Conservation (phyloP, 2,329 filamentous ascomycete genomes). For the Xenoacremonium recifei region DNA sequence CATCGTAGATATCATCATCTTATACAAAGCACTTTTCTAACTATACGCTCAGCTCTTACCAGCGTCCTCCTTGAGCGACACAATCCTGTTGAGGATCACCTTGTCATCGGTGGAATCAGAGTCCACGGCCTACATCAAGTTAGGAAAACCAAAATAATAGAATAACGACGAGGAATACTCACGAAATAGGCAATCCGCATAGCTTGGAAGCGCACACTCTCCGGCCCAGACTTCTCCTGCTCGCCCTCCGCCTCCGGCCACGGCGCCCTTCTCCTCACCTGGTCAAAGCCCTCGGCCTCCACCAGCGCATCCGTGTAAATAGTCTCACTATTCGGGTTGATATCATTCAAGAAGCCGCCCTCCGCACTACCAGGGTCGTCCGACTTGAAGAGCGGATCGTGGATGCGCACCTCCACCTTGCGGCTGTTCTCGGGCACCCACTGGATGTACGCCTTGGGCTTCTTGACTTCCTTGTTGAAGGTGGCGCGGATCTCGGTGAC, state of each 20-base stretch:
- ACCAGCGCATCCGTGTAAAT: constrained; percentile 77
- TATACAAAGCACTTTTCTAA: too few species aligned
- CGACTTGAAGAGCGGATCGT: constrained; percentile 83
- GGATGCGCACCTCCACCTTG: constrained; percentile 72
- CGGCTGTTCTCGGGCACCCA: constrained; percentile 74
- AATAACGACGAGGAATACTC: constrained; percentile 29
- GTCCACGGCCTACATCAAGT: constrained; percentile 58
- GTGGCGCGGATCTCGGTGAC: constrained; percentile 63
- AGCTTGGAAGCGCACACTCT: constrained; percentile 85
- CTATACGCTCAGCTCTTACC: constrained; percentile 47
- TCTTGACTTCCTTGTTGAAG: constrained; percentile 65
- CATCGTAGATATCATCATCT: not conserved
- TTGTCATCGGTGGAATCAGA: constrained; percentile 72
- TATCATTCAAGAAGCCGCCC: constrained; percentile 78
- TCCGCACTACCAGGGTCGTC: constrained; percentile 76
- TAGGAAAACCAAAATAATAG: too few species aligned
- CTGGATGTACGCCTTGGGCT: constrained; percentile 83
- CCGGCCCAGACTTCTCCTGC: constrained; percentile 61
- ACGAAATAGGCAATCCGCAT: constrained; percentile 85
- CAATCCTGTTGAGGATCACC: constrained; percentile 83
- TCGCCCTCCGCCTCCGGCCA: constrained; percentile 81
- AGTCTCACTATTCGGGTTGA: constrained; percentile 81
- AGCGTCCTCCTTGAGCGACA: constrained; percentile 80
- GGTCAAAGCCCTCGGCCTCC: constrained; percentile 79
- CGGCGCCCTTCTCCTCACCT: constrained; percentile 69